phyloP scores from a whole-genome alignment of 176 grass and related monocot genomes.

The Poa pratensis region DNA sequence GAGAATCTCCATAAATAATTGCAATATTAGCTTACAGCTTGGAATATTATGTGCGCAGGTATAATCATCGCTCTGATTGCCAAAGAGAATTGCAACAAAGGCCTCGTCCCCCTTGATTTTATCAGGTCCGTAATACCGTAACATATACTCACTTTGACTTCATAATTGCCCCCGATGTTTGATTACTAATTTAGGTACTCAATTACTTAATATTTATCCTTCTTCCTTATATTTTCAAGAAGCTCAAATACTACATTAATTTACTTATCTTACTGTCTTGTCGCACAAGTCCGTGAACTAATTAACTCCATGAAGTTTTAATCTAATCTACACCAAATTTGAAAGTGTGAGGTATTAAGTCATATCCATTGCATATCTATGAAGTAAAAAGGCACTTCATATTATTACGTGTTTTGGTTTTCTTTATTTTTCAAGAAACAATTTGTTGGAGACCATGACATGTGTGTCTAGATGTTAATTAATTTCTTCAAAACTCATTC shows the following conservation, averaged over 20 bases:
- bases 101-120: neutral
- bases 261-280: neutral
- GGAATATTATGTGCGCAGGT: neutral
- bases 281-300: neutral
- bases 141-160: neutral
- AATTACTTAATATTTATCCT: neutral
- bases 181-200: neutral
- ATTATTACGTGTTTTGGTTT: no score
- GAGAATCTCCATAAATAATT: neutral
- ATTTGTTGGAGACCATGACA: no score
- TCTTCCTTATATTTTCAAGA: neutral
- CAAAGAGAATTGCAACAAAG: neutral
- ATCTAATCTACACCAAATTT: no score
- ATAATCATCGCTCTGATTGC: neutral
- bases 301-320: neutral
- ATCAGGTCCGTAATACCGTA: neutral
- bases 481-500: no score
- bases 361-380: no score
- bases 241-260: neutral
- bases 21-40: neutral
- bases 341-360: no score
- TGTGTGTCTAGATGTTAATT: no score
- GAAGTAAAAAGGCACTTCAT: no score
- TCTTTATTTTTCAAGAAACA: no score
- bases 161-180: neutral